Base-by-base conservation (phyloP, 495 filamentous ascomycete species). In the Darksidea phi region DNA sequence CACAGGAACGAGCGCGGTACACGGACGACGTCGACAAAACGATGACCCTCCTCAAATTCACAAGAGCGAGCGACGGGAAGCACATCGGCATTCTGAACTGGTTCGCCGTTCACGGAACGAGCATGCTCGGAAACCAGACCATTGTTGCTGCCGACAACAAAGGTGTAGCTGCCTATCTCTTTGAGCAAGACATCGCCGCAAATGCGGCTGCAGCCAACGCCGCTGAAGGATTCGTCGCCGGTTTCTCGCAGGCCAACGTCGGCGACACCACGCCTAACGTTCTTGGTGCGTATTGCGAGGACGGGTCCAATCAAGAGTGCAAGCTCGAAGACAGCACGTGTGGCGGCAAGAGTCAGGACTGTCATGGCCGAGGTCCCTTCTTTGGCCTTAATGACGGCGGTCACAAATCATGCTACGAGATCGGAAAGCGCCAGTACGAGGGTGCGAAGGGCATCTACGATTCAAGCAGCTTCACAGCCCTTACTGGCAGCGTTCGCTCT, bases 41-140 rank as follows among this genome's bases (percentile, higher is more conserved):
- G 6, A 73, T 98, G 78, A 95, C 89, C 0, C 73, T 96, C 41
- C 76, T 98, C 15, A 86, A 85, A 54, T 96, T 98, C 71, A 84
- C 86, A 62, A 80, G 88, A 6, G 77, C 80, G 17, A 84, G 81
- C 2, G 87, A 91, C 73, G 79, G 81, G 48, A 89, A 88, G 74
- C 86, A 85, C 54, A 83, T 86, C 49, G 93, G 88, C 34, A 78
- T 94, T 2, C 69, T 98, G 48, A 95, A 89, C 13, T 98, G 91
- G 89, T 97, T 96, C 70, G 87, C 93, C 8, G 90, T 91, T 10
- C 93, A 98, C 69, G 94, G 94, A 12, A 98, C 93, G 0, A 93
- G 89, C 6, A 81, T 97, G 78, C 84, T 91, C 46, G 88, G 88
- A 56, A 97, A 98, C 73, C 97, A 98, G 70, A 96, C 90, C 6